Percentiles rank a stretch among this genome's conserved stretches.
Conservation (phyloP, 352 stramenopile genomes). For the Thalassiosira livingstoniorum region DNA sequence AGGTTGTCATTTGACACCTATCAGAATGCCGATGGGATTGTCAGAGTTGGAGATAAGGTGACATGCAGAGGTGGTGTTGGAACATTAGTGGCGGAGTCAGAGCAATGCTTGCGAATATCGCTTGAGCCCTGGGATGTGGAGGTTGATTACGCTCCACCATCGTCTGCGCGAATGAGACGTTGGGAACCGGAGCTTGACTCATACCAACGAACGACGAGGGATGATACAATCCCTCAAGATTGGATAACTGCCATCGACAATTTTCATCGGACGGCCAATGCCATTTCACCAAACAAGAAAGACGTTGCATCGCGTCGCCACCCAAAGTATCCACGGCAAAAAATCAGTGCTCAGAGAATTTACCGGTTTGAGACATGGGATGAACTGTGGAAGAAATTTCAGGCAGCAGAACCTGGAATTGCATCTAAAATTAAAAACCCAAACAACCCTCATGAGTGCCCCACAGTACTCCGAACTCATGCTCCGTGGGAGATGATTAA, state of each 20-base stretch:
- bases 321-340: background rate
- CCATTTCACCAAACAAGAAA: constrained; percentile 9
- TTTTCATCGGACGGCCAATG: background rate
- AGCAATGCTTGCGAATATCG: background rate
- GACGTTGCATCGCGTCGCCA: background rate
- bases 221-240: background rate
- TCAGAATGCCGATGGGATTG: background rate
- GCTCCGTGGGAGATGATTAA: constrained; percentile 1
- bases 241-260: background rate
- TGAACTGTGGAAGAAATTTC: constrained; percentile 7
- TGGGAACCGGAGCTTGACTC: background rate
- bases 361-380: background rate
- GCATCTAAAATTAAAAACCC: background rate
- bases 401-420: background rate
- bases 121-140: background rate
- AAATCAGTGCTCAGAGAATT: background rate
- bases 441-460: background rate
- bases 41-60: background rate
- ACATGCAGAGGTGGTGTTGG: background rate
- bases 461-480: background rate
- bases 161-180: background rate
- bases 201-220: background rate
- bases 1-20: background rate
- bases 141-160: background rate
- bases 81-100: background rate